Evolutionary conservation across 2,329 filamentous ascomycete genomes (phyloP), one percentile per base, ranked within the genome.

Genomic region (Hyphodiscus sp.): DNA sequence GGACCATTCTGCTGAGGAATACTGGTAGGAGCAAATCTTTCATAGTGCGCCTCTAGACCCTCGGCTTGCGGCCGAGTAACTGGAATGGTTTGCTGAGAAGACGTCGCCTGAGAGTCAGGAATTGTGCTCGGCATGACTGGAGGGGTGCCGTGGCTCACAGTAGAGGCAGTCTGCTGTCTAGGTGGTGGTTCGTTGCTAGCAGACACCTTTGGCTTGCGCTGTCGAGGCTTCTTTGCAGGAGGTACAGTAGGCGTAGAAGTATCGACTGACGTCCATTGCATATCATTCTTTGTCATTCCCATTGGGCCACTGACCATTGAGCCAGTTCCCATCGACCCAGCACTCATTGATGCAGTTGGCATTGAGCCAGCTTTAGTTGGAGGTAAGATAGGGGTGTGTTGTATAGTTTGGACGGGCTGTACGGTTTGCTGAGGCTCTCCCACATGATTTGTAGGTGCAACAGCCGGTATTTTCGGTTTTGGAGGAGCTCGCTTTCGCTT

Each of bases 221-320:
- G 70, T 29, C 72, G 67, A 51, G 68, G 69, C 29, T 70, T 65
- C 54, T 74, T 75, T 1, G 70, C 55, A 42, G 67, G 60, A 13
- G 71, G 69, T 1, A 62, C 54, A 38, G 61, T 54, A 15, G 61
- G 53, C 15, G 61, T 59, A 42, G 55, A 52, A 29, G 53, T 57
- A 19, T 63, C 63, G 10, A 64, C 59, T 29, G 61, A 47, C 45
- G 57, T 55, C 60, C 66, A 67, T 53, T 67, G 65, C 30, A 60
- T 51, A 49, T 26, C 51, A 48, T 65, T 61, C 45, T 65, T 65
- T 15, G 54, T 43, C 11, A 60, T 51, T 11, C 51, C 55, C 41
- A 57, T 49, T 9, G 54, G 42, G 33, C 49, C 41, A 9, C 23
- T 26, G 23, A 26, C 23, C 23, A 26, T 4, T 26, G 23, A 8